Conservation (phyloP, 1,139 yeast genomes). For the Nakaseomyces bracarensis region DNA sequence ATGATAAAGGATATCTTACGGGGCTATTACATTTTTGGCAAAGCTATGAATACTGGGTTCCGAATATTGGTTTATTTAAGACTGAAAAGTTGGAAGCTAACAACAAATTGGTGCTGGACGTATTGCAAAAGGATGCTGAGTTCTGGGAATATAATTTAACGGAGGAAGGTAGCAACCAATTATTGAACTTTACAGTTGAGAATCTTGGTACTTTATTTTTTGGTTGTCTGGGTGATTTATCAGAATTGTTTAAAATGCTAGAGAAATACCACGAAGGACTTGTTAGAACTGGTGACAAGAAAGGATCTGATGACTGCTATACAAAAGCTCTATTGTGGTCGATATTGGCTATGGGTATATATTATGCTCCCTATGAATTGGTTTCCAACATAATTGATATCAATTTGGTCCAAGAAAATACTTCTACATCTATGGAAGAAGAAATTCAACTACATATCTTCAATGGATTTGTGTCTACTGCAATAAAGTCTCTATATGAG, state of each 20-base stretch:
- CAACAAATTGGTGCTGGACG: background rate
- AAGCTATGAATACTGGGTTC: slow-evolving; percentile 27
- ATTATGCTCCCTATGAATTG: slow-evolving; percentile 22
- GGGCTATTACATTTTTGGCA: slow-evolving; percentile 24
- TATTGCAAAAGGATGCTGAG: background rate
- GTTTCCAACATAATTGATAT: slow-evolving; percentile 8
- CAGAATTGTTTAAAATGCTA: slow-evolving; percentile 24
- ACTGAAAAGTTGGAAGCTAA: slow-evolving; percentile 6
- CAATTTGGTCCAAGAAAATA: background rate
- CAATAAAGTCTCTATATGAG: slow-evolving; percentile 6
- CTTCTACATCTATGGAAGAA: background rate
- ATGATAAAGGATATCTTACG: slow-evolving; percentile 10
- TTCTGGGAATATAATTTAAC: background rate
- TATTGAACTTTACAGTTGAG: slow-evolving; percentile 28
- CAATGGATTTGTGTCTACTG: slow-evolving; percentile 1
- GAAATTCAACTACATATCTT: background rate
- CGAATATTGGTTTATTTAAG: slow-evolving; percentile 24
- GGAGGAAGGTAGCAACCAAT: slow-evolving; percentile 19
- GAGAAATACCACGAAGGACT: slow-evolving; percentile 26
- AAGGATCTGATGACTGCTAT: slow-evolving; percentile 17
- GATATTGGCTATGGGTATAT: slow-evolving; percentile 23
- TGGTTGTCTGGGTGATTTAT: slow-evolving; percentile 28
- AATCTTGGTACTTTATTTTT: slow-evolving; percentile 29
- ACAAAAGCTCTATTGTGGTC: slow-evolving; percentile 28
- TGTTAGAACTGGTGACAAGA: slow-evolving; percentile 13